Evolutionary conservation across 805 yeast genomes (phyloP), one percentile per base, ranked within the genome.

Genomic region (Pichia phayaonensis): DNA sequence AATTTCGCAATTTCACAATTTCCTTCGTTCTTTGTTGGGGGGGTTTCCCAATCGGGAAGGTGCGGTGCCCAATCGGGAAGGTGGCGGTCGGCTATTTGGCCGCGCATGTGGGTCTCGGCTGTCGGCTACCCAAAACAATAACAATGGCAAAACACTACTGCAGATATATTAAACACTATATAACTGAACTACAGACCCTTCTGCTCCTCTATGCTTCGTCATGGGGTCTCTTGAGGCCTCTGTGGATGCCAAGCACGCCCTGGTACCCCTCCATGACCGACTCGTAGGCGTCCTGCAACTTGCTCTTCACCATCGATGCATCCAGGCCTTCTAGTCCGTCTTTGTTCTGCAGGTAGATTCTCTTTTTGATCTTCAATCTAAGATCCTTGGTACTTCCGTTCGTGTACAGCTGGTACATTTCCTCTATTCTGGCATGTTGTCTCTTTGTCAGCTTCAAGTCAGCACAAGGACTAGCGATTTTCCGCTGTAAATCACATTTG

Each of bases 381-480:
- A 80, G 21, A 8, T 41, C 21, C 6, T 24, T 27, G 7, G 15
- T 42, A 3, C 10, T 15, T 18, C 44, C 44, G 18, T 26, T 13
- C n/a, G 18, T 12, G 10, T 18, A 8, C n/a, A 41, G 4, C n/a
- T 42, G 66, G 1, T 78, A 73, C 88, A 94, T 83, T 63, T 94
- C 99, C 5, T 84, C 58, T 34, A 87, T 72, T 54, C 97, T 73
- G 48, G 77, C 76, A 58, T 89, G 81, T 65, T 92, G 98, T 52
- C 96, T 75, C 50, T 76, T 90, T 87, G 51, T 72, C 71, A 45
- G 59, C 51, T 0, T 51, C 45, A 46, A 42, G 23, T 78, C 73
- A 23, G 73, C 59, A 0, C 53, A 55, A 4, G 38, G 38, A 16
- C 69, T 66, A 1, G 53, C 53, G 24, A 66, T 64, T 31, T 84